Base-by-base conservation (phyloP, 768 basidiomycete species). In the Lactarius evosmus region DNA sequence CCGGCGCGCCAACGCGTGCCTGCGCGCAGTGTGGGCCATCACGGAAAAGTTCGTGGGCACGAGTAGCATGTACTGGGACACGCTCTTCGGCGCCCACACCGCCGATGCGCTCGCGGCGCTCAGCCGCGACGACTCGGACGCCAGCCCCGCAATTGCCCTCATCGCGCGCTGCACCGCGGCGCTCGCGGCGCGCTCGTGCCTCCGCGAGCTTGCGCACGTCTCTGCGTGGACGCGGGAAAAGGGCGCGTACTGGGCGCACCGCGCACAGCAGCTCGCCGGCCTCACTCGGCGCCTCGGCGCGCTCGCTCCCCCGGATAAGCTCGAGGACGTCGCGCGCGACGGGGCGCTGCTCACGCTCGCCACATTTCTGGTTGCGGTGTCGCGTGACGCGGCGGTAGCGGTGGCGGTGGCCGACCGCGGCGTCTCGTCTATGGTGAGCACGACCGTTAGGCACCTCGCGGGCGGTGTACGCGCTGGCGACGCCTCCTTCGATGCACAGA, bases 41-140 rank as follows among this genome's bases (percentile, higher is more conserved):
- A 66, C 65, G n/a, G 62, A 58, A 53, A 65, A 64, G 46, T 66
- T 58, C 53, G 44, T 32, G 7, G 51, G 40, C 7, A 34, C 32
- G n/a, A 32, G 22, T 0, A 49, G 41, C 9, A 53, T 56, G 11
- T 66, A 29, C 52, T 66, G 65, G 65, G 63, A 66, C 27, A 64
- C 53, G 9, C 56, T 58, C 27, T 66, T 66, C 32, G 65, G 63
- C 3, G 34, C 11, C 0, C 56, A 65, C n/a, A 64, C 65, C 2
- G 65, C 49, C 33, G 52, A 65, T 9, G 44, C 65, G 14, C 62
- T 66, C 29, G 29, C 53, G 17, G 12, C 36, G 14, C 62, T 65
- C 17, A 33, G 16, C 46, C 22, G 7, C 41, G 40, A 59, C n/a
- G 57, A 65, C n/a, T n/a, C n/a, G n/a, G n/a, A n/a, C 7, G 0